A percentile compares a stretch with the other conserved stretches of the same genome.
These are phyloP conservation scores for Poa annua DNA, from an alignment of 176 grass and related monocot genomes.

Conservation along the genomic window DNA sequence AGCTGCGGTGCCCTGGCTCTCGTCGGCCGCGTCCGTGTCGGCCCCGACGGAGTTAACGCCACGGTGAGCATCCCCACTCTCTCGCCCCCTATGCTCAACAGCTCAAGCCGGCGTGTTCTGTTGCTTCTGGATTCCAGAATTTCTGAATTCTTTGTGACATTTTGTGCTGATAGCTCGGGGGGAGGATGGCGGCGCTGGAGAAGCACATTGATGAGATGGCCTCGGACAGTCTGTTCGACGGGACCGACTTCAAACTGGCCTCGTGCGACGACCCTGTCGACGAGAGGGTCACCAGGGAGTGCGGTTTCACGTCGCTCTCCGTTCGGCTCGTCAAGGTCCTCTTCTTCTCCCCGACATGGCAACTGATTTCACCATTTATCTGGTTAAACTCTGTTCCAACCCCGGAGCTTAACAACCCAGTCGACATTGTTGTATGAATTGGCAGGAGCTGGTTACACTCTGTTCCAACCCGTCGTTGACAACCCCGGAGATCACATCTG, in stretches of 20 bases:
- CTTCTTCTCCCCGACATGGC: neutral
- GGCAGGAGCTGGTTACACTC: conserved; percentile 90
- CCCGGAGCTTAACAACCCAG: too few species aligned
- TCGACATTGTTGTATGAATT: conserved; percentile 19
- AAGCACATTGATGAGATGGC: conserved; percentile 77
- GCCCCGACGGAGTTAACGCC: conserved; percentile 84
- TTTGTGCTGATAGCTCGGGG: conserved; percentile 65
- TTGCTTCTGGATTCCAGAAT: neutral
- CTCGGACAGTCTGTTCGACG: conserved; percentile 61
- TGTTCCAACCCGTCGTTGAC: conserved; percentile 52
- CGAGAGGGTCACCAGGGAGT: conserved; percentile 68
- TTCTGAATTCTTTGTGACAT: neutral
- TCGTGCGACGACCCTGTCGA: conserved; percentile 69
- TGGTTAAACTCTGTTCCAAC: conserved; percentile 80
- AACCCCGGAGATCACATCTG: conserved; percentile 56
- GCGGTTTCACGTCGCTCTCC: conserved; percentile 79
- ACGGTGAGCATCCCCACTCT: conserved; percentile 43
- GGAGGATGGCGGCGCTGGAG: conserved; percentile 77
- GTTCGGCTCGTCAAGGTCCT: conserved; percentile 82
- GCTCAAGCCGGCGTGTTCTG: neutral
- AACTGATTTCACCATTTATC: neutral
- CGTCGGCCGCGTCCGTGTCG: conserved; percentile 85
- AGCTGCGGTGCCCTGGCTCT: conserved; percentile 65
- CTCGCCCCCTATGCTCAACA: neutral
- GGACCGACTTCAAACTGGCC: conserved; percentile 90